Percentiles rank a stretch among this genome's conserved stretches.
Conservation (phyloP, 1,284 basidiomycete species). For the Spongiforma sp. region DNA sequence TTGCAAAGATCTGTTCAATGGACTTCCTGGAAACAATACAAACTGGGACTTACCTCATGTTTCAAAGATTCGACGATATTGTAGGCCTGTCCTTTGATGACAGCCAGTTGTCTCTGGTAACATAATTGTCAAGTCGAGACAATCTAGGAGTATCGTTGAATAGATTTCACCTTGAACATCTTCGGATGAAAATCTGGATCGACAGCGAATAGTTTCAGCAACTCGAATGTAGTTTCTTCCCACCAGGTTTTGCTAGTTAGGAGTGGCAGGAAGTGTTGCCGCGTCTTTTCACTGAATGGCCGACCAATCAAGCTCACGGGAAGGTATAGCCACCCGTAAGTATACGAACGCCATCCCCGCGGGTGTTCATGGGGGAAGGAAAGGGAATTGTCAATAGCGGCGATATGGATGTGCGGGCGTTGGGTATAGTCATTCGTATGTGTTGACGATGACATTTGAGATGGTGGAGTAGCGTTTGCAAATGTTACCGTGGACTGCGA, state of each 20-base stretch:
- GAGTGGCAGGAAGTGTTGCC: constrained; percentile 82
- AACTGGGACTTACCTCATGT: constrained; percentile 54
- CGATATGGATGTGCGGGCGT: constrained; percentile 76
- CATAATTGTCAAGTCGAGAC: constrained; percentile 8
- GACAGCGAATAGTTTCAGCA: constrained; percentile 77
- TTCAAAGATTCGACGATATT: constrained; percentile 87
- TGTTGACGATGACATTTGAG: constrained; percentile 36
- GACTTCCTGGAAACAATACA: not conserved
- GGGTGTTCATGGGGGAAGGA: constrained; percentile 92
- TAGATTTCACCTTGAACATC: constrained; percentile 71
- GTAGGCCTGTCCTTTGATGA: constrained; percentile 92
- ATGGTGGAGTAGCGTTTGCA: constrained; percentile 42
- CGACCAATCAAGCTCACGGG: constrained; percentile 85
- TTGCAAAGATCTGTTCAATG: constrained; percentile 5
- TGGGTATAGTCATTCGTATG: constrained; percentile 49
- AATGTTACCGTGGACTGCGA: constrained; percentile 44
- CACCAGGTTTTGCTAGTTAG: constrained; percentile 89
- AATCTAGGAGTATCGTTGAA: not conserved
- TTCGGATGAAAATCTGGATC: constrained; percentile 88
- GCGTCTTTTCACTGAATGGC: constrained; percentile 84
- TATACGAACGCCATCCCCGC: constrained; percentile 88
- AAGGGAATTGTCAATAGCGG: constrained; percentile 93
- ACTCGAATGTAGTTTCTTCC: constrained; percentile 82
- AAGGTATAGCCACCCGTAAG: constrained; percentile 91
- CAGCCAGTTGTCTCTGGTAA: constrained; percentile 79